phyloP scores from a whole-genome alignment of 352 stramenopile genomes.

The Phytophthora foliorum region DNA sequence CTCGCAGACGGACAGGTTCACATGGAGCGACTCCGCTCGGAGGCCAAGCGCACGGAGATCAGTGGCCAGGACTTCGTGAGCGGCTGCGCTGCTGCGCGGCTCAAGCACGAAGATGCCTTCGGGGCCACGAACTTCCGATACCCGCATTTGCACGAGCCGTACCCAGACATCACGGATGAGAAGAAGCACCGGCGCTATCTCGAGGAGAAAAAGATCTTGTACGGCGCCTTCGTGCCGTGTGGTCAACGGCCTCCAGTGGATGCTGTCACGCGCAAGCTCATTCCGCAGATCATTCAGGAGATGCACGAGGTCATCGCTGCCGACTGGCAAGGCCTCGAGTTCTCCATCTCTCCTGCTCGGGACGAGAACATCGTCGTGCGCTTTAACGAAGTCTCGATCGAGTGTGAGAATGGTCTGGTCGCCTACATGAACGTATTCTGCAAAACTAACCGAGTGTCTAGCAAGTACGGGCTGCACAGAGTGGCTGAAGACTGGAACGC shows the following conservation, averaged over 20 bases:
- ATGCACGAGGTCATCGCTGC: conserved; percentile 64
- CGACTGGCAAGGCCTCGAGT: conserved; percentile 72
- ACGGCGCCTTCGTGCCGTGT: conserved; percentile 73
- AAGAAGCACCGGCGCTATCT: conserved; percentile 69
- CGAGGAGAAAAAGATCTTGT: conserved; percentile 79
- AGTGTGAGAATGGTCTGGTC: conserved; percentile 69
- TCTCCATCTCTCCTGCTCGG: conserved; percentile 61
- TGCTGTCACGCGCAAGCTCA: conserved; percentile 69
- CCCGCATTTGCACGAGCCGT: conserved; percentile 76
- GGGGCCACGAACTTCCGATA: conserved; percentile 62
- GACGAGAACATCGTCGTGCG: conserved; percentile 76
- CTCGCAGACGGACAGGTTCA: conserved; percentile 70
- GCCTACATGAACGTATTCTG: conserved; percentile 89
- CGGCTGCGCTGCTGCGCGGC: conserved; percentile 47
- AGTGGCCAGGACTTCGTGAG: conserved; percentile 79
- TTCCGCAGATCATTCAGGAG: conserved; percentile 80
- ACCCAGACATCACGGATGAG: conserved; percentile 63
- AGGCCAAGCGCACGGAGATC: conserved; percentile 79
- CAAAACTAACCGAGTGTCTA: conserved; percentile 68
- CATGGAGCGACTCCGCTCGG: conserved; percentile 69
- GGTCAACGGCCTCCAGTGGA: conserved; percentile 63
- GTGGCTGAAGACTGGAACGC: conserved; percentile 85
- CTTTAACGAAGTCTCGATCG: conserved; percentile 54
- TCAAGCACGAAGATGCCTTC: conserved; percentile 87
- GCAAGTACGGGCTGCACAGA: conserved; percentile 82